Conservation (phyloP, 1,284 basidiomycete species). For the Boletus semigastroideus region DNA sequence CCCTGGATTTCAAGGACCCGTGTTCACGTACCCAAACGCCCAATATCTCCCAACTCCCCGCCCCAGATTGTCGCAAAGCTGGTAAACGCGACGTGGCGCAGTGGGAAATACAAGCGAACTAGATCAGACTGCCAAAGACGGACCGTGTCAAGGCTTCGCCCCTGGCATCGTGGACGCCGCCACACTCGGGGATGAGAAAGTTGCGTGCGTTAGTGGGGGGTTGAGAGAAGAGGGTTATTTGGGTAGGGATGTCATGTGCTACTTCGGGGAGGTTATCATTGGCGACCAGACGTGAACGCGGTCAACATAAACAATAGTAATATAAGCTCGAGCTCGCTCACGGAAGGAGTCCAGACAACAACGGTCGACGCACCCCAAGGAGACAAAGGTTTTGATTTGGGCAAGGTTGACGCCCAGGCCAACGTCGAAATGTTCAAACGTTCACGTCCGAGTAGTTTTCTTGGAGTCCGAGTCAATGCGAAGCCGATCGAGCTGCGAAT, state of each 20-base stretch:
- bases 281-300: conserved; percentile 18
- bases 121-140: conserved; percentile 38
- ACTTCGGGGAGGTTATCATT: conserved; percentile 35
- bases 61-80: conserved; percentile 49
- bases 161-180: conserved; percentile 36
- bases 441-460: conserved; percentile 45
- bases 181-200: conserved; percentile 48
- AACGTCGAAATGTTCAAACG: too few species aligned
- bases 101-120: conserved; percentile 25
- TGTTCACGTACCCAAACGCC: conserved; percentile 48
- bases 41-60: conserved; percentile 40
- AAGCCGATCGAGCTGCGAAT: too few species aligned
- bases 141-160: conserved; percentile 45
- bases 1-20: conserved; percentile 36
- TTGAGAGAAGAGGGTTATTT: conserved; percentile 41
- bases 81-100: conserved; percentile 42
- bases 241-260: conserved; percentile 37
- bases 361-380: conserved; percentile 41
- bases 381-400: conserved; percentile 43
- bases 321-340: conserved; percentile 2
- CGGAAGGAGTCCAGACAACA: conserved; percentile 33
- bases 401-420: conserved; percentile 37
- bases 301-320: neutral
- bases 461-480: conserved; percentile 36
- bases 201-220: conserved; percentile 45